Evolutionary conservation across 495 filamentous ascomycete species (phyloP).

Genomic region (Aspergillus campestris): DNA sequence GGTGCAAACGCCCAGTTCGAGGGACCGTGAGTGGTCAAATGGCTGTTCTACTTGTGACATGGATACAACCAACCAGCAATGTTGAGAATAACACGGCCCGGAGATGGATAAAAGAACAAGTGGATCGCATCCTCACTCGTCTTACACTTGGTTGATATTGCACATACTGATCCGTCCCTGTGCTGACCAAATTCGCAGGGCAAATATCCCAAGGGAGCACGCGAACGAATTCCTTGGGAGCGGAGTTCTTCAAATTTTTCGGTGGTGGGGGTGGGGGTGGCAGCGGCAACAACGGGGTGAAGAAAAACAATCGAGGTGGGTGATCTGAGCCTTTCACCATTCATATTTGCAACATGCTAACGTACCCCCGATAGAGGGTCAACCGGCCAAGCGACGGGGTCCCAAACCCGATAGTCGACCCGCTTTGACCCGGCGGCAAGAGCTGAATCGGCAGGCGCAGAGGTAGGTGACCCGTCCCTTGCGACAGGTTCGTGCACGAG

Average conservation of each 20-base stretch:
- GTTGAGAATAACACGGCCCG: too few relatives aligned
- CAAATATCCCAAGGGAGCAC: constrained; percentile 14
- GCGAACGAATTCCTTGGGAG: constrained; percentile 16
- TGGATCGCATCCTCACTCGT: too few relatives aligned
- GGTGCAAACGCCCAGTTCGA: too few relatives aligned
- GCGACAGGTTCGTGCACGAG: too few relatives aligned
- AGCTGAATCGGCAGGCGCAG: constrained; percentile 92
- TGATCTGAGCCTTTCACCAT: background rate
- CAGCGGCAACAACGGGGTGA: constrained; percentile 9
- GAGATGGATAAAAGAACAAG: too few relatives aligned
- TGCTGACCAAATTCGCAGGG: constrained; percentile 5
- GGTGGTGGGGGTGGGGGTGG: constrained; percentile 7
- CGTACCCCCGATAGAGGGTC: constrained; percentile 51
- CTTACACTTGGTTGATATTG: too few relatives aligned
- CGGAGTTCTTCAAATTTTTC: constrained; percentile 34
- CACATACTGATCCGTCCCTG: too few relatives aligned
- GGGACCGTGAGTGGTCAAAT: too few relatives aligned
- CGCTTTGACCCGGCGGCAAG: constrained; percentile 84
- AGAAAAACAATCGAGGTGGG: constrained; percentile 31
- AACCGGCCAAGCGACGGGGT: constrained; percentile 79
- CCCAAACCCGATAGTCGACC: constrained; percentile 97
- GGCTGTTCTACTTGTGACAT: too few relatives aligned
- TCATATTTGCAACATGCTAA: background rate
- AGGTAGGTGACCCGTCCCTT: constrained; percentile 45
- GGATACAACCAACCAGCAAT: too few relatives aligned